A percentile compares a stretch with the other conserved stretches of the same genome.
phyloP scores from a whole-genome alignment of 2,329 filamentous ascomycete genomes.

The Fusarium sp. region DNA sequence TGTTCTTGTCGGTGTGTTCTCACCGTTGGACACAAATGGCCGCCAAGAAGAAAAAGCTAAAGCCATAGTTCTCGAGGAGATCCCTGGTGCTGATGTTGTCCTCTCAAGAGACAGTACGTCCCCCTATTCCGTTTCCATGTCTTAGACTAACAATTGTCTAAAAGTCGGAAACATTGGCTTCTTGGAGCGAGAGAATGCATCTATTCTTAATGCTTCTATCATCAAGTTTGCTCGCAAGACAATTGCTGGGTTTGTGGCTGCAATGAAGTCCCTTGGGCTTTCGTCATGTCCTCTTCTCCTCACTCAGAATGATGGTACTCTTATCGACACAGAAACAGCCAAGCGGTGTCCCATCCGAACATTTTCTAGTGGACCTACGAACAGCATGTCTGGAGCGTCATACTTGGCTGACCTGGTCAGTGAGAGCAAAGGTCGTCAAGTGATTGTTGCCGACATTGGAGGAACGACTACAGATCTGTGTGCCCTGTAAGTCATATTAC shows the following conservation, averaged over 20 bases:
- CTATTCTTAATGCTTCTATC: slow-evolving; percentile 72
- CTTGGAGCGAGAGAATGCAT: slow-evolving; percentile 72
- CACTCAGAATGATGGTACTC: neutral
- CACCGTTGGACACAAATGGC: neutral
- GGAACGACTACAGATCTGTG: slow-evolving; percentile 69
- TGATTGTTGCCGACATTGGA: slow-evolving; percentile 73
- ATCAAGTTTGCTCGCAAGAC: slow-evolving; percentile 66
- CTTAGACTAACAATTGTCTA: neutral
- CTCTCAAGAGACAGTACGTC: neutral
- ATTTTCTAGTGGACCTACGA: slow-evolving; percentile 71
- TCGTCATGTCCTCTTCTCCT: neutral
- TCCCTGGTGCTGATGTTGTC: neutral
- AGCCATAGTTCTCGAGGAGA: neutral
- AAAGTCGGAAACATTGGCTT: slow-evolving; percentile 58
- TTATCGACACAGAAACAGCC: neutral
- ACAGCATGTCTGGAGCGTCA: slow-evolving; percentile 70
- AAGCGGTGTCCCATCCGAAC: slow-evolving; percentile 65
- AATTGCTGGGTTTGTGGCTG: slow-evolving; percentile 64
- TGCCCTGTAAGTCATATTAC: neutral
- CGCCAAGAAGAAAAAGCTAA: neutral
- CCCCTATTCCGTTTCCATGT: neutral
- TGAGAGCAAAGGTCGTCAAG: slow-evolving; percentile 33
- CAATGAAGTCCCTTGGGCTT: slow-evolving; percentile 49
- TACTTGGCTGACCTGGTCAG: slow-evolving; percentile 58
- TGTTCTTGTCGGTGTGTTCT: neutral